phyloP scores from a whole-genome alignment of 495 filamentous ascomycete genomes.

The Penicillium antarcticum region DNA sequence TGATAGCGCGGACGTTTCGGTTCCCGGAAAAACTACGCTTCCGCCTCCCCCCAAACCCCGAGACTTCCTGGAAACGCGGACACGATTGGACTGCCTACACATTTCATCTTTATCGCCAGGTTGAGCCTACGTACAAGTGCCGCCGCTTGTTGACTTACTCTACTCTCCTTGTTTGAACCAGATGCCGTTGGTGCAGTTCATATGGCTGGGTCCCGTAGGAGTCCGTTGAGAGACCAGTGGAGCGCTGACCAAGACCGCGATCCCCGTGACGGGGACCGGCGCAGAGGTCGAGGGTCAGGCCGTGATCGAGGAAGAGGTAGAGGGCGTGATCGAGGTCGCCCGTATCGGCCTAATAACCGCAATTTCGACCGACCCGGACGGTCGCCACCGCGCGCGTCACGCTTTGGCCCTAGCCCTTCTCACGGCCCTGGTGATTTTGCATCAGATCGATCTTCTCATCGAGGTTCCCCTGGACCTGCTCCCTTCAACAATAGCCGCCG shows the following conservation, averaged over 20 bases:
- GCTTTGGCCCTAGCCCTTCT: constrained; percentile 28
- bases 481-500: constrained; percentile 13
- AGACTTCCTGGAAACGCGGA: constrained; percentile 33
- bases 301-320: constrained; percentile 36
- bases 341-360: constrained; percentile 27
- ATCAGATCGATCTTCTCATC: constrained; percentile 25
- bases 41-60: constrained; percentile 28
- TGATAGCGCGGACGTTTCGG: constrained; percentile 7
- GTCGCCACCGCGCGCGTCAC: constrained; percentile 39
- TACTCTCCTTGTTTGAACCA: constrained; percentile 21
- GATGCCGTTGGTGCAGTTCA: constrained; percentile 42
- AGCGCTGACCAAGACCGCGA: constrained; percentile 46
- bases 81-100: constrained; percentile 17
- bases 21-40: constrained; percentile 39
- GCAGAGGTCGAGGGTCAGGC: constrained; percentile 39
- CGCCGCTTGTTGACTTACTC: constrained; percentile 4
- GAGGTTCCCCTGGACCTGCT: constrained; percentile 29
- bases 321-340: constrained; percentile 34
- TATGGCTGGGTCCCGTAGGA: constrained; percentile 58
- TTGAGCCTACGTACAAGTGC: background rate
- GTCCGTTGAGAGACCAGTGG: constrained; percentile 58
- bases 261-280: constrained; percentile 33
- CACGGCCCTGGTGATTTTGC: constrained; percentile 30
- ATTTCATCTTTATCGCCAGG: constrained; percentile 5
- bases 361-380: constrained; percentile 28